Evolutionary conservation across 2,329 filamentous ascomycete genomes (phyloP).

Genomic region (Clarireedia sp.): DNA sequence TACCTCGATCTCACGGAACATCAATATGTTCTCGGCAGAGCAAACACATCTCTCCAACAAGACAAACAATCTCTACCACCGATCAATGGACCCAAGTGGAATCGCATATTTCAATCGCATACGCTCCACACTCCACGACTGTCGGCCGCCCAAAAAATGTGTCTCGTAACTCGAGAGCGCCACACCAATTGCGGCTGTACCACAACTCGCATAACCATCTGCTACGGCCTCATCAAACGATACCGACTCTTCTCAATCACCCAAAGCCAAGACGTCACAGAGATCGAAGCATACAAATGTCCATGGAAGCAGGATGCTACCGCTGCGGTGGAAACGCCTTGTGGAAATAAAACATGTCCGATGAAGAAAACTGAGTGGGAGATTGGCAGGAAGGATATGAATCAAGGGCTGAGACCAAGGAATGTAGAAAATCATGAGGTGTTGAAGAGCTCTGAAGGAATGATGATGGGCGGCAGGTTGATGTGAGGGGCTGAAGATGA

Average conservation of each 20-base stretch:
- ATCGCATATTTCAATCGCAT: too few relatives aligned
- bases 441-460: background rate
- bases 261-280: background rate
- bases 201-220: background rate
- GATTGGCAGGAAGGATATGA: background rate
- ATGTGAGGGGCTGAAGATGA: background rate
- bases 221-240: background rate
- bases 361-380: background rate
- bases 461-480: background rate
- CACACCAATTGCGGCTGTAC: background rate
- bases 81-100: too few relatives aligned
- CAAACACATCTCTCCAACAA: too few relatives aligned
- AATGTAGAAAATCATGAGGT: too few relatives aligned
- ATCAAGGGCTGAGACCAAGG: background rate
- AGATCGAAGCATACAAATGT: background rate
- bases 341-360: background rate
- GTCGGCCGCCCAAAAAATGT: background rate
- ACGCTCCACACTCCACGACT: too few relatives aligned
- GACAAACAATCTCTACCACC: too few relatives aligned
- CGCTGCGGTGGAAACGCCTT: background rate
- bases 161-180: background rate
- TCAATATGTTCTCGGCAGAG: too few relatives aligned
- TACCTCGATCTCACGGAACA: too few relatives aligned
- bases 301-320: background rate
- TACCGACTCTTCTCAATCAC: background rate